Evolutionary conservation across 352 stramenopile species (phyloP), one percentile per base, ranked within the genome.

Genomic region (Aphanomyces cochlioides): DNA sequence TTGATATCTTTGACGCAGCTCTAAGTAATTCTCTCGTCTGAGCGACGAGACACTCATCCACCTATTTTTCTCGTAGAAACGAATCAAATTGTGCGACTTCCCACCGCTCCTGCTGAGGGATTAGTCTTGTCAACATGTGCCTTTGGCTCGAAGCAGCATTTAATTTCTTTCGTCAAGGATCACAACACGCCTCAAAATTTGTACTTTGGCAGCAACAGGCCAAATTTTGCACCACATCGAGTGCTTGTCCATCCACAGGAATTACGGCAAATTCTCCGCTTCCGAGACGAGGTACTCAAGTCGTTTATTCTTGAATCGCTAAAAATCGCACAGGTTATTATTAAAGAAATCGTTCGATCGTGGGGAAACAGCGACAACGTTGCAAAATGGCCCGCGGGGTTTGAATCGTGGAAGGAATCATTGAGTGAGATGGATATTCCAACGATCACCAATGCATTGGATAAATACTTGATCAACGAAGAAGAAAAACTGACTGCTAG

Each of bases 41-140:
- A 28, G 28, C 28, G 28, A 28, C 28, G 28, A 28, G 28, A 28
- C 80, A 67, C 73, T 80, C 57, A 28, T 63, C 64, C 21, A 64
- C 61, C 8, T 48, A n/a, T 54, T 50, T 3, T n/a, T 75, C 15
- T 36, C 65, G 6, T 56, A 88, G 81, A 82, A 40, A 93, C 87
- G 19, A 90, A 84, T 64, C 82, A 82, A 19, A 88, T 92, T 59
- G 76, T 97, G 7, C 83, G 87, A n/a, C 79, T 96, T 36, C 91
- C 91, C 15, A 88, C 96, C 21, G 91, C 89, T 34, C 91, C 91
- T 1, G 81, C 90, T 0, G 88, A 97, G 47, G 90, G 90, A 2
- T 82, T 97, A 34, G 78, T 97, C 6, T 78, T 97, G 48, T 75
- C 89, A 34, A 90, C 83, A 67, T 92, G 84, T 53, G 81, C 81